These are phyloP conservation scores for Elaeis oleifera DNA, from an alignment of 202 grass and related monocot genomes.

Conservation along the genomic window DNA sequence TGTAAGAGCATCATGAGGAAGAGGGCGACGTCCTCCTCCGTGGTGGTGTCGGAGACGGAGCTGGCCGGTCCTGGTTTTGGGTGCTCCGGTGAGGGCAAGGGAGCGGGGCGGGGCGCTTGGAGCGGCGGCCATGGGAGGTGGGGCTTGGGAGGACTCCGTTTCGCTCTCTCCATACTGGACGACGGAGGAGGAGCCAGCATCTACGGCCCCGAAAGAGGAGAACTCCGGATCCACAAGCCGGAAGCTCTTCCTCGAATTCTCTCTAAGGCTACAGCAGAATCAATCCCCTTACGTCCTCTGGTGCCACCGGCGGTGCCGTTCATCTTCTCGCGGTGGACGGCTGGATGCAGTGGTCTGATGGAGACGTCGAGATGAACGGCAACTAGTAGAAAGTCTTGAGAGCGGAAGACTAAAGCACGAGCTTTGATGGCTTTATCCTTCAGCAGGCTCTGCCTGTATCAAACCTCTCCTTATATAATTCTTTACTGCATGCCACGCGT, in stretches of 20 bases:
- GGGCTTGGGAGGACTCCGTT: constrained; percentile 39
- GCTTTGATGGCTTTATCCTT: no score
- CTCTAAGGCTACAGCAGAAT: constrained; percentile 22
- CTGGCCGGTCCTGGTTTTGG: constrained; percentile 37
- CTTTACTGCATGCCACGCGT: no score
- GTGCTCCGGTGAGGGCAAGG: constrained; percentile 10
- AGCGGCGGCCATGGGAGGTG: constrained; percentile 15
- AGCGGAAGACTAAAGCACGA: no score
- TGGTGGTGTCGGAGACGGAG: constrained; percentile 55
- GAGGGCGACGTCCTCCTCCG: constrained; percentile 69
- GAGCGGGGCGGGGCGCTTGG: constrained; percentile 7
- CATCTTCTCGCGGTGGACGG: no score
- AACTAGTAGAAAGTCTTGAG: no score
- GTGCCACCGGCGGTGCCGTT: constrained; percentile 26
- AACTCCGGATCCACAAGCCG: constrained; percentile 33
- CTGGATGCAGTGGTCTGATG: no score
- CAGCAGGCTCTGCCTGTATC: no score
- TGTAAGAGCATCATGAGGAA: constrained; percentile 77
- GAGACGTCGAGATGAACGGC: no score
- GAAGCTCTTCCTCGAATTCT: constrained; percentile 55
- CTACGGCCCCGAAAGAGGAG: constrained; percentile 16
- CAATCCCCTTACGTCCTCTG: background rate
- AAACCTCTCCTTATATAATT: no score
- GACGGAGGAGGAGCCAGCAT: constrained; percentile 33
- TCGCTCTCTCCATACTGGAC: constrained; percentile 84